Base-by-base conservation (phyloP, 2,329 filamentous ascomycete species). In the Metarhizium humberi region DNA sequence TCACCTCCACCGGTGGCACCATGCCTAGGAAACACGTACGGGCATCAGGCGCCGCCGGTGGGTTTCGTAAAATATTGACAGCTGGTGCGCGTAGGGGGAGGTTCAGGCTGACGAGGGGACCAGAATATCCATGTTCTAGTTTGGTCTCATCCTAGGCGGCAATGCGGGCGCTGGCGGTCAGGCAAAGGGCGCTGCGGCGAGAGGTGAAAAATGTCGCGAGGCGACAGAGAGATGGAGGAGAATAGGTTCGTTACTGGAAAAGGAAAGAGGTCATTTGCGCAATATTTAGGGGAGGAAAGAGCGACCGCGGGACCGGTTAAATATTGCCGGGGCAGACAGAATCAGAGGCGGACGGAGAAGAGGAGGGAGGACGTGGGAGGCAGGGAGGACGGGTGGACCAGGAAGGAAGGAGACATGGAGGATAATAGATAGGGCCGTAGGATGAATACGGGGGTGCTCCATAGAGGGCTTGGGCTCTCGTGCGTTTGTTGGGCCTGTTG, bases 221-320 rank as follows among this genome's bases (percentile, higher is more conserved):
- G 7, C 7, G 13, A 20, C 6, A 11, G 42, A 20, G n/a, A 20
- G 42, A 16, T 10, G 25, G 25, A 34, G 14, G 20, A 30, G 11
- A 45, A 36, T 50, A 48, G 14, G 14, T 20, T 45, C 45, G 50
- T 56, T 58, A 49, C 57, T 54, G 14, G 25, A 56, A 53, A 47
- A 34, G 57, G 57, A 56, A 58, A 29, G 57, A 36, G 52, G 56
- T 48, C 54, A 58, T 34, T 34, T 34, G 10, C 10, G 32, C 32
- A 50, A 20, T 30, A 40, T 36, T 46, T 25, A 25, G 25, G 40
- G 32, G 51, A 46, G 50, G 45, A 30, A 16, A 42, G 50, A 43
- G 50, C 50, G 36, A 11, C 50, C 20, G 18, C 20, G 16, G 30
- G 34, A 10, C 45, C 45, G 45, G 50, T 51, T 51, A 42, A 42